These are phyloP conservation scores for Dioscorea alata DNA, from an alignment of 106 monocot genomes.

Conservation along the genomic window DNA sequence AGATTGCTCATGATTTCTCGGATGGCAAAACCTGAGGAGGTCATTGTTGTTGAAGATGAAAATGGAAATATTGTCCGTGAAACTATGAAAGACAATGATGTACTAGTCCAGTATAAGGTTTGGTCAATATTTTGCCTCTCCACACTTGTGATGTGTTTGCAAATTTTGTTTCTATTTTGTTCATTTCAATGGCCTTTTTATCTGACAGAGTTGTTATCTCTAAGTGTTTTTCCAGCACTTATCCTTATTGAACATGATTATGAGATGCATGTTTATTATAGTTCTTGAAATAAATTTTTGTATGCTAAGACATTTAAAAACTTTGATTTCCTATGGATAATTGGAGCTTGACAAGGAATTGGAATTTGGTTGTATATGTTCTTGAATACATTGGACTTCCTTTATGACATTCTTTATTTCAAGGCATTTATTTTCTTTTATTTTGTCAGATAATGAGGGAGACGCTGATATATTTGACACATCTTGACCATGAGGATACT, in stretches of 20 bases:
- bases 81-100: constrained; percentile 99
- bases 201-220: background rate
- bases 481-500: constrained; percentile 97
- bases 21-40: constrained; percentile 99
- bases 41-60: constrained; percentile 98
- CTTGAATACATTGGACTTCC: background rate
- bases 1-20: constrained; percentile 98
- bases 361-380: background rate
- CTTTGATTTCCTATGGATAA: background rate
- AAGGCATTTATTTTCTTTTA: background rate
- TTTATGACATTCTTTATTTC: background rate
- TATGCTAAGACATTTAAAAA: too few relatives aligned
- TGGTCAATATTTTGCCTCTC: background rate
- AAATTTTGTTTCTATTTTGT: too few relatives aligned
- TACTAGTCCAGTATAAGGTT: constrained; percentile 99
- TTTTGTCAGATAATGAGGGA: constrained; percentile 93
- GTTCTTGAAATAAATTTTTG: background rate
- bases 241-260: too few relatives aligned
- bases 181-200: background rate
- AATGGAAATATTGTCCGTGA: constrained; percentile 99
- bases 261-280: too few relatives aligned
- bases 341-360: background rate
- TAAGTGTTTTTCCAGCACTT: background rate
- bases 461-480: constrained; percentile 90
- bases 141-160: background rate